Evolutionary conservation across 2,329 filamentous ascomycete genomes (phyloP), one percentile per base, ranked within the genome.

Genomic region (Claviceps paspali): DNA sequence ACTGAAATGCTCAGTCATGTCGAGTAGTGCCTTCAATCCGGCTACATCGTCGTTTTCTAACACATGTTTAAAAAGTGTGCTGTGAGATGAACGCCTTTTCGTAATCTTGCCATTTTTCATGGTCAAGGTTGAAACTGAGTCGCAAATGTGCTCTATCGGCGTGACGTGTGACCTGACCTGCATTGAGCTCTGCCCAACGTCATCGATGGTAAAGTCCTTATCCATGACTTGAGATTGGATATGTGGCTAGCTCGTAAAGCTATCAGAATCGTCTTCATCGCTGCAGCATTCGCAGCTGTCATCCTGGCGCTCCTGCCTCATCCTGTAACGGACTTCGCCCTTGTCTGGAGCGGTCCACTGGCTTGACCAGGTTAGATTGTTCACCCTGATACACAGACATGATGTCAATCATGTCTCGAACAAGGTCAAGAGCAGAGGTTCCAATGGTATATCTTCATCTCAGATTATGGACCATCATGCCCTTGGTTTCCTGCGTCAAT

Each of bases 151-250:
- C 0, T 54, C 44, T 2, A 70, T 50, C 2, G 83, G 77, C 26
- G 64, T 65, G 7, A 68, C 57, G 12, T 63, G 57, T 39, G 79
- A 82, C 50, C 82, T 76, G 41, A 85, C 79, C 38, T 79, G 67
- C 49, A 70, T 76, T 0, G 72, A 73, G 4, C 81, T 64, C 44
- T 82, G 70, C 0, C 80, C 80, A 40, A 91, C 67, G 46, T 84
- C 75, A 12, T 91, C 80, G 36, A 88, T 70, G 0, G 83, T 91
- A 52, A 82, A 83, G 26, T 69, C 64, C 10, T 79, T 71, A 45
- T 79, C 70, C 21, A 84, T 59, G 29, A 76, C 62, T 41, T 78
- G 68, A 12, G 59, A 59, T 33, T 63, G 59, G 29, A 74, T 63
- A 6, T 59, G 58, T 14, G 63, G 63, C 30, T 61, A 56, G 4